These are phyloP conservation scores for Candida sp. DNA, from an alignment of 1,139 yeast genomes.

Conservation along the genomic window DNA sequence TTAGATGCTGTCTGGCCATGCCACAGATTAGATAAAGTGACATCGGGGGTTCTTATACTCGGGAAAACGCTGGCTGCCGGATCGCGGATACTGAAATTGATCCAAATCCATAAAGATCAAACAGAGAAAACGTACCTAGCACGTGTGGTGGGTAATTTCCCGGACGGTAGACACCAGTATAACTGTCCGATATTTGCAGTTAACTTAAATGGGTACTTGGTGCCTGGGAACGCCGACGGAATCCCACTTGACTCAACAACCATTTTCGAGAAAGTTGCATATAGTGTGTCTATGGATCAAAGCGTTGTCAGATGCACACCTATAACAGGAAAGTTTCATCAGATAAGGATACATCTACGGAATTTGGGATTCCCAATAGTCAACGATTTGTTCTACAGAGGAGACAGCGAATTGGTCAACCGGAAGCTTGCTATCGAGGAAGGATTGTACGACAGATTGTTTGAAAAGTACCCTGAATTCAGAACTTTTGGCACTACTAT, in stretches of 20 bases:
- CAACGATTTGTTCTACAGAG: conserved; percentile 66
- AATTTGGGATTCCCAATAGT: conserved; percentile 69
- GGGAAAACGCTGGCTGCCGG: conserved; percentile 55
- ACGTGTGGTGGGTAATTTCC: conserved; percentile 64
- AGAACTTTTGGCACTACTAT: conserved; percentile 7
- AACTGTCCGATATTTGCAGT: conserved; percentile 42
- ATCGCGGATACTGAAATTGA: conserved; percentile 41
- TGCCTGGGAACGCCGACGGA: conserved; percentile 29
- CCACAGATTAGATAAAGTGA: conserved; percentile 73
- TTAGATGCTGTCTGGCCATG: conserved; percentile 54
- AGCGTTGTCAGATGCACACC: conserved; percentile 71
- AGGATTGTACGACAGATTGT: conserved; percentile 27
- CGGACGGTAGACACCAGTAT: conserved; percentile 27
- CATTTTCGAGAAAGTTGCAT: conserved; percentile 28
- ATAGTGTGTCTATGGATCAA: conserved; percentile 35
- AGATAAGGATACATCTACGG: conserved; percentile 74
- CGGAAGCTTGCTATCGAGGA: conserved; percentile 30
- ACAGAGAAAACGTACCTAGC: conserved; percentile 62
- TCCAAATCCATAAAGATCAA: conserved; percentile 37
- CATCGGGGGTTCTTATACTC: conserved; percentile 73
- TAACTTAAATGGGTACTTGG: conserved; percentile 38
- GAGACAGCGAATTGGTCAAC: conserved; percentile 12
- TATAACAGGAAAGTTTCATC: conserved; percentile 78
- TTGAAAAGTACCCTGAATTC: conserved; percentile 20
- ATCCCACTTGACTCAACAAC: conserved; percentile 39